These are phyloP conservation scores for Cryphonectria carpinicola DNA, from an alignment of 2,329 filamentous ascomycete genomes.

Conservation along the genomic window DNA sequence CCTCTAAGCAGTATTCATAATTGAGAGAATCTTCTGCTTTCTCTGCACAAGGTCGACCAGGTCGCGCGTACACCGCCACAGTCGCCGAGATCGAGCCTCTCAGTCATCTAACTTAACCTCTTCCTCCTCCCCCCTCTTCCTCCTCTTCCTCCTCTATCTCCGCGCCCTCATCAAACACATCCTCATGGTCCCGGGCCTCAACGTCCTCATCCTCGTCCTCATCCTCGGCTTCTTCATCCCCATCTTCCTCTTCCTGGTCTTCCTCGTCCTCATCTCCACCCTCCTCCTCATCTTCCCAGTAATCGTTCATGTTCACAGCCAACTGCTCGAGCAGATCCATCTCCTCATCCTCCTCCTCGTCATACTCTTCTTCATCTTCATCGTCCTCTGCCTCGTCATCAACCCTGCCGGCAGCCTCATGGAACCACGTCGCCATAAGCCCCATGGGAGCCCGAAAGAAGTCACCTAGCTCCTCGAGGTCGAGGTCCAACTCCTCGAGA, in stretches of 20 bases:
- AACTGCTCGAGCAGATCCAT: constrained; percentile 12
- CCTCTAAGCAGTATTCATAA: not conserved
- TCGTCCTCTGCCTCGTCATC: constrained; percentile 2
- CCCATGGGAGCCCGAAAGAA: constrained; percentile 4
- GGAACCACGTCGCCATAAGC: not conserved
- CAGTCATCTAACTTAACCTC: not conserved
- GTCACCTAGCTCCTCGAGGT: not conserved
- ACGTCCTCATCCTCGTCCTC: not conserved
- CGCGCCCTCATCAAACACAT: not conserved
- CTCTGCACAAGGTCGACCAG: not conserved
- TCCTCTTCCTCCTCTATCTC: constrained; percentile 5
- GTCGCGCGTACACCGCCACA: not conserved
- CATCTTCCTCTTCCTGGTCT: not conserved
- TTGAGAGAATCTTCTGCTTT: not conserved
- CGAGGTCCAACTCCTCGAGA: not conserved
- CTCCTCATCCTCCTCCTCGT: constrained; percentile 11
- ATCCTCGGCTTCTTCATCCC: not conserved
- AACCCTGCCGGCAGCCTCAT: not conserved
- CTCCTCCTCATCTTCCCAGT: constrained; percentile 5
- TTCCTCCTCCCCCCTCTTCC: not conserved
- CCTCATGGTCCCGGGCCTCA: not conserved
- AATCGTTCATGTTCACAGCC: constrained; percentile 3
- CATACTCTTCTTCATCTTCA: constrained; percentile 10
- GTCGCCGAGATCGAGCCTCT: not conserved
- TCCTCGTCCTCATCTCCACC: not conserved